Conservation (phyloP, 331 rosid genomes). For the Stylosanthes scabra region DNA sequence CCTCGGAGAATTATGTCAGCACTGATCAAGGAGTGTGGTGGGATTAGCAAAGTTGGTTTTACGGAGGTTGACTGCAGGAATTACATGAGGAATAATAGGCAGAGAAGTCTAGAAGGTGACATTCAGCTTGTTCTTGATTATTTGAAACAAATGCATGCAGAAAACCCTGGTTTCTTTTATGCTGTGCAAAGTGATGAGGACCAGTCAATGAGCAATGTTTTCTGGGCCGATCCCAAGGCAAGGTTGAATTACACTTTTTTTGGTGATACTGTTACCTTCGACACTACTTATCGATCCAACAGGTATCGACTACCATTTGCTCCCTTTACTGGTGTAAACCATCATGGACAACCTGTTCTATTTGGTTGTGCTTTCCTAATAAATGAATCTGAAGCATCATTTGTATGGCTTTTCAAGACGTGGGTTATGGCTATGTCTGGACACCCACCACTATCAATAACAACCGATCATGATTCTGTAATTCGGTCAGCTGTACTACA, state of each 20-base stretch:
- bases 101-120: too few relatives aligned
- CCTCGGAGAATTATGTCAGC: too few relatives aligned
- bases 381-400: neutral
- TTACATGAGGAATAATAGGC: too few relatives aligned
- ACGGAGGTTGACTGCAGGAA: too few relatives aligned
- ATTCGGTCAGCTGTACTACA: slow-evolving; percentile 67
- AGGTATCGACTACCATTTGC: neutral
- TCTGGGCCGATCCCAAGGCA: neutral
- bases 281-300: neutral
- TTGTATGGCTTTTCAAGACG: neutral
- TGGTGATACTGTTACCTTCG: neutral
- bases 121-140: neutral
- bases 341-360: too few relatives aligned
- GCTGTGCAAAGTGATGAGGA: neutral
- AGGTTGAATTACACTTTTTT: neutral
- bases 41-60: too few relatives aligned
- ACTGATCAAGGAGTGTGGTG: too few relatives aligned
- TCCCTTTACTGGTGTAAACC: too few relatives aligned
- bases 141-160: neutral
- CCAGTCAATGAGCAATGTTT: neutral
- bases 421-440: slow-evolving; percentile 58
- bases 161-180: neutral
- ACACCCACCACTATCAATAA: slow-evolving; percentile 70
- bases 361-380: neutral
- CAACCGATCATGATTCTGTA: slow-evolving; percentile 88